These are phyloP conservation scores for Podila minutissima DNA, from an alignment of 192 early-diverging fungal genomes.

Conservation along the genomic window DNA sequence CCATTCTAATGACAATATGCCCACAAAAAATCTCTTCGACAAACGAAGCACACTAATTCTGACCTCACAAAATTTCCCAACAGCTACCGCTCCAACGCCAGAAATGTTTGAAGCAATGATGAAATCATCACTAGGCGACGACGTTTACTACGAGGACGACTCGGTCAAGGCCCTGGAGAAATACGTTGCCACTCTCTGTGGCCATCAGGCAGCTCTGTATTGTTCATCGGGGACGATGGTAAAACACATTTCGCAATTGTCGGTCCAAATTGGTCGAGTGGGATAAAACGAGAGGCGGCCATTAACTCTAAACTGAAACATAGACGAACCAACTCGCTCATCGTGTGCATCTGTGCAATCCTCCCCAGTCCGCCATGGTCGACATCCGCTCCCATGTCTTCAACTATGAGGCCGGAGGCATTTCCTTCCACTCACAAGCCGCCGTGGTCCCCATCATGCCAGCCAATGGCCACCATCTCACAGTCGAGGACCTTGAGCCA, in stretches of 20 bases:
- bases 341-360: slow-evolving; percentile 74
- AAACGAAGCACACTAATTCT: background rate
- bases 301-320: slow-evolving; percentile 14
- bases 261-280: background rate
- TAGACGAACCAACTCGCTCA: slow-evolving; percentile 82
- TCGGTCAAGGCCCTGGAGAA: slow-evolving; percentile 74
- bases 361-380: slow-evolving; percentile 81
- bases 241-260: background rate
- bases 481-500: slow-evolving; percentile 63
- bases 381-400: slow-evolving; percentile 83
- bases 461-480: slow-evolving; percentile 65
- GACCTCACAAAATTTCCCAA: background rate
- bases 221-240: slow-evolving; percentile 83
- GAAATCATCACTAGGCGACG: slow-evolving; percentile 62
- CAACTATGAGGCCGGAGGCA: slow-evolving; percentile 81
- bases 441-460: slow-evolving; percentile 70
- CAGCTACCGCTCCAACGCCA: slow-evolving; percentile 62
- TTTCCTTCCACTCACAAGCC: slow-evolving; percentile 82
- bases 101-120: slow-evolving; percentile 70
- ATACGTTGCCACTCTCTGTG: slow-evolving; percentile 72
- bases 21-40: background rate
- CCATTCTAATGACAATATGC: background rate
- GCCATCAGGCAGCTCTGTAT: slow-evolving; percentile 84
- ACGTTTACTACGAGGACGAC: slow-evolving; percentile 77
- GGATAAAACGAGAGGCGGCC: slow-evolving; percentile 21